Evolutionary conservation across 495 filamentous ascomycete species (phyloP).

Genomic region (Aspergillus affinis): DNA sequence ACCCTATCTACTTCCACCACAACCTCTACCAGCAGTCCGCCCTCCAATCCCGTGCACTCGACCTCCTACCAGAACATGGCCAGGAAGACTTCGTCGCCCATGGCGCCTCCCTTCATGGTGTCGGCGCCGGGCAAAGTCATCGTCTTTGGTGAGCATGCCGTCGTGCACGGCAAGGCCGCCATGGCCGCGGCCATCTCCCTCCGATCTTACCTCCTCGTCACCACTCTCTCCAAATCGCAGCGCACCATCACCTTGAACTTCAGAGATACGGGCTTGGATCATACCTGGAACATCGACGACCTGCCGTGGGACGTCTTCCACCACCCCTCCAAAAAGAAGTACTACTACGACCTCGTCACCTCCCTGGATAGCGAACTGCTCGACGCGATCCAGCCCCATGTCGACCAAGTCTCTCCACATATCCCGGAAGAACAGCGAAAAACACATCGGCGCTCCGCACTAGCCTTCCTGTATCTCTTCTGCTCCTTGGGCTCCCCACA

Average conservation of each 20-base stretch:
- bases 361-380: conserved; percentile 79
- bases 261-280: conserved; percentile 78
- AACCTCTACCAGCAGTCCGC: conserved; percentile 22
- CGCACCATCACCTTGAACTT: conserved; percentile 83
- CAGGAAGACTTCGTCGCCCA: conserved; percentile 48
- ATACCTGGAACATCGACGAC: conserved; percentile 89
- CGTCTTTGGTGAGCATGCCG: conserved; percentile 94
- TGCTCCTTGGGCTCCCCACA: conserved; percentile 77
- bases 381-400: conserved; percentile 72
- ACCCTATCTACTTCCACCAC: conserved; percentile 19
- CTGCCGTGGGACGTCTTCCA: conserved; percentile 84
- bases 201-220: conserved; percentile 92
- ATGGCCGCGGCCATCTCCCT: conserved; percentile 93
- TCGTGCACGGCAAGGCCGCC: conserved; percentile 93
- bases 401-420: conserved; percentile 64
- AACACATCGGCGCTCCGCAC: conserved; percentile 75
- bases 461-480: conserved; percentile 89
- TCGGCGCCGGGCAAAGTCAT: conserved; percentile 98
- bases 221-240: conserved; percentile 80
- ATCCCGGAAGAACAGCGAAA: conserved; percentile 66
- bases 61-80: conserved; percentile 26
- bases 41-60: conserved; percentile 26
- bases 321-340: conserved; percentile 80
- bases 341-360: conserved; percentile 86
- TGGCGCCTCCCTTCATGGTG: conserved; percentile 91